phyloP scores from a whole-genome alignment of 75 land plant genomes.

The Cupressus sempervirens region DNA sequence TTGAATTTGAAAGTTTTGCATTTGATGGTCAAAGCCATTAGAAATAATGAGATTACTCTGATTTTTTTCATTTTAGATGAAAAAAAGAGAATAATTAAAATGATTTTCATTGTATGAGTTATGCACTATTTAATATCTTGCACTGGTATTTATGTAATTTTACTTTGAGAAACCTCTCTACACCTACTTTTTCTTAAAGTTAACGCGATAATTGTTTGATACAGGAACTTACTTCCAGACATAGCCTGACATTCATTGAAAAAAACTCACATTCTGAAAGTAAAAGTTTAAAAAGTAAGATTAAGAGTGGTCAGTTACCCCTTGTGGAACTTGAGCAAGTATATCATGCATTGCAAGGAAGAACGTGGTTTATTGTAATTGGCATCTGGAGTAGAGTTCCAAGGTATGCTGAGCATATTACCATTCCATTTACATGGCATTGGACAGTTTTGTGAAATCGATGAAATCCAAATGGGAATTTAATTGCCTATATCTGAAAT shows the following conservation, averaged over 20 bases:
- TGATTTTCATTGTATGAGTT: not conserved
- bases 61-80: not conserved
- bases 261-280: not conserved
- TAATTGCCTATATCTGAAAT: too few species aligned
- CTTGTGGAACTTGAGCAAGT: slow-evolving; percentile 8
- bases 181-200: not conserved
- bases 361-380: slow-evolving; percentile 7
- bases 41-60: not conserved
- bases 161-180: not conserved
- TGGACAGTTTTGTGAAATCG: too few species aligned
- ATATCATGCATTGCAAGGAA: slow-evolving; percentile 12
- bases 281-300: not conserved
- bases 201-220: not conserved
- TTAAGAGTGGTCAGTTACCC: not conserved
- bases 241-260: not conserved
- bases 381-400: slow-evolving; percentile 1
- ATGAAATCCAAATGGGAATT: too few species aligned
- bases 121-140: not conserved
- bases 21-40: not conserved
- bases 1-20: not conserved
- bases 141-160: not conserved
- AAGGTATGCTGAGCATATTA: not conserved
- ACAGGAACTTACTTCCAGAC: not conserved
- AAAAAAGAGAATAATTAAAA: not conserved
- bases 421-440: too few species aligned